Evolutionary conservation across 495 filamentous ascomycete genomes (phyloP).

Genomic region (Physcia stellaris): DNA sequence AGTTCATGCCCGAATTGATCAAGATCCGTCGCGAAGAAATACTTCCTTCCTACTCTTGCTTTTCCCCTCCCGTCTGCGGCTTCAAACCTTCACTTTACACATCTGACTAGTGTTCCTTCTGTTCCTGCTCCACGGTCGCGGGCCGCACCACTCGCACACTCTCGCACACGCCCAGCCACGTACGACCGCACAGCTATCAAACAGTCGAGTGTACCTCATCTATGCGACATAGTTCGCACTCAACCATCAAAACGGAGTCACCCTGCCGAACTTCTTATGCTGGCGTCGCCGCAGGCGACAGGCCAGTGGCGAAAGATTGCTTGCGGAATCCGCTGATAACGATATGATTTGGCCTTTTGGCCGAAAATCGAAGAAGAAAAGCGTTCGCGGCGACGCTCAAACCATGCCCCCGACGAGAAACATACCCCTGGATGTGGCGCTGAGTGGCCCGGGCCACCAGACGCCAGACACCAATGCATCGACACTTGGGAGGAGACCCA

Average conservation of each 20-base stretch:
- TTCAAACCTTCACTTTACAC: no score
- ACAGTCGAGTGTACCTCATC: no score
- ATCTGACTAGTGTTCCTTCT: no score
- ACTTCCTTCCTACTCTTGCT: no score
- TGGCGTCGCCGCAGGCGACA: constrained; percentile 19
- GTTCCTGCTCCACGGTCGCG: no score
- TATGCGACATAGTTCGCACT: constrained; percentile 12
- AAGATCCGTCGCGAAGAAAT: no score
- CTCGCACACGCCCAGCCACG: no score
- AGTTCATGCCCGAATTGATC: no score
- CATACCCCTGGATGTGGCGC: constrained; percentile 14
- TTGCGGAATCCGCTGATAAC: constrained; percentile 15
- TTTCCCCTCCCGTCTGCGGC: no score
- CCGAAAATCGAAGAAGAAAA: constrained; percentile 37
- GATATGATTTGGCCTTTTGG: constrained; percentile 72
- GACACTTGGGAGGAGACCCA: constrained; percentile 26
- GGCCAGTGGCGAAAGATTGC: constrained; percentile 16
- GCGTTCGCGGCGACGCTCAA: constrained; percentile 28
- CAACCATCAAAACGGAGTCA: constrained; percentile 8
- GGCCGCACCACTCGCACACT: no score
- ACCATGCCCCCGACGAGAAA: constrained; percentile 24
- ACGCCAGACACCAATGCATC: constrained; percentile 14
- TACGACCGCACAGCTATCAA: no score
- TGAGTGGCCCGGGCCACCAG: constrained; percentile 16
- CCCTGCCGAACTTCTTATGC: constrained; percentile 19